Percentiles rank a stretch among this genome's conserved stretches.
These are phyloP conservation scores for Paecilomyces dactylethromorphus DNA, from an alignment of 2,329 filamentous ascomycete genomes.

Conservation along the genomic window DNA sequence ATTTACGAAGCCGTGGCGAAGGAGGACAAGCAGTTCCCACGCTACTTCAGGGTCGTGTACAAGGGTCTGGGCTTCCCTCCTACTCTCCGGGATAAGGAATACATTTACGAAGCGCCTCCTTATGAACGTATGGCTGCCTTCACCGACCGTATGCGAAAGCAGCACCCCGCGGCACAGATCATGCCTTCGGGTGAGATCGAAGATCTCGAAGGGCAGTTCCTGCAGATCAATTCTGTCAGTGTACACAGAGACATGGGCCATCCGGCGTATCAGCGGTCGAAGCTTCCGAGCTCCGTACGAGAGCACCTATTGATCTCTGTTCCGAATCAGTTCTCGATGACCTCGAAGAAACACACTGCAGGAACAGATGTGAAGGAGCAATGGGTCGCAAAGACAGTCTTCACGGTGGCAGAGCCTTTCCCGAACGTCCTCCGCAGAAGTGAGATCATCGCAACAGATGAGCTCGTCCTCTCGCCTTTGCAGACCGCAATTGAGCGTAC, in stretches of 20 bases:
- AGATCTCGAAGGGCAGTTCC: slow-evolving; percentile 83
- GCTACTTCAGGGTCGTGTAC: slow-evolving; percentile 89
- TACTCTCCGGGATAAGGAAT: slow-evolving; percentile 79
- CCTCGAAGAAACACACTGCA: slow-evolving; percentile 62
- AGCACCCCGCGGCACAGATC: slow-evolving; percentile 80
- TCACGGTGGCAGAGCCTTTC: slow-evolving; percentile 77
- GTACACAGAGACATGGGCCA: slow-evolving; percentile 76
- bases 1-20: slow-evolving; percentile 86
- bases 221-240: slow-evolving; percentile 74
- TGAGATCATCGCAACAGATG: slow-evolving; percentile 67
- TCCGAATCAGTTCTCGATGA: slow-evolving; percentile 72
- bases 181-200: slow-evolving; percentile 63
- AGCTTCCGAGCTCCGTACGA: slow-evolving; percentile 73
- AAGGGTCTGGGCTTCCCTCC: slow-evolving; percentile 81
- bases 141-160: slow-evolving; percentile 84
- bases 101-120: slow-evolving; percentile 77
- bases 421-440: slow-evolving; percentile 85
- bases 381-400: slow-evolving; percentile 76
- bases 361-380: slow-evolving; percentile 64
- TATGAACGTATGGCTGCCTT: slow-evolving; percentile 74
- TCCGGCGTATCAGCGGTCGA: slow-evolving; percentile 80
- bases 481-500: slow-evolving; percentile 90
- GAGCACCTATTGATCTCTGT: slow-evolving; percentile 77
- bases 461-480: slow-evolving; percentile 62
- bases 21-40: slow-evolving; percentile 68